Evolutionary conservation across 2,329 filamentous ascomycete genomes (phyloP).

Genomic region (Fusarium illudens): DNA sequence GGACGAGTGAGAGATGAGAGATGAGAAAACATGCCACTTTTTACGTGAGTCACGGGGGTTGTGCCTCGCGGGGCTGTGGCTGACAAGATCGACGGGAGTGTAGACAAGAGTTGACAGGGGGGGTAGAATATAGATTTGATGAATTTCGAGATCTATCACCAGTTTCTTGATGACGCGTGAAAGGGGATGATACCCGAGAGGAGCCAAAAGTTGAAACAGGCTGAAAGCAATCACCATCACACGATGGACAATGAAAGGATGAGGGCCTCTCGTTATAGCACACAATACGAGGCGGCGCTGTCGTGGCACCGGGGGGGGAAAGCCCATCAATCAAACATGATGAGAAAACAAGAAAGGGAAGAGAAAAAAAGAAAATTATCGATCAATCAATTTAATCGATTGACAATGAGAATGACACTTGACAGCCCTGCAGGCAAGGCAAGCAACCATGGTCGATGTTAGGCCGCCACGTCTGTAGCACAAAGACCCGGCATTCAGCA

Average conservation of each 20-base stretch:
- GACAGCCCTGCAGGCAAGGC: constrained; percentile 20
- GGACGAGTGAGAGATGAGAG: background rate
- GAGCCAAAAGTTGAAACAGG: background rate
- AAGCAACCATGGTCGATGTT: background rate
- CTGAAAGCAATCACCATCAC: constrained; percentile 5
- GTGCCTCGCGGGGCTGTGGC: constrained; percentile 33
- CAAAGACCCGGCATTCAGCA: constrained; percentile 27
- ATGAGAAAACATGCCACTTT: constrained; percentile 31
- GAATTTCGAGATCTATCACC: constrained; percentile 34
- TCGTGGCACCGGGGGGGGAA: constrained; percentile 32
- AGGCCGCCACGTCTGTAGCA: constrained; percentile 28
- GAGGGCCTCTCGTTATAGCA: constrained; percentile 24
- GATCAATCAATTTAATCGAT: background rate
- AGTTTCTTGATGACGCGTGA: constrained; percentile 19
- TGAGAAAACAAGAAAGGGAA: background rate
- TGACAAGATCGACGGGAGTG: constrained; percentile 28
- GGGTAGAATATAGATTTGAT: constrained; percentile 6
- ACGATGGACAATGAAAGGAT: constrained; percentile 25
- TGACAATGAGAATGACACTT: constrained; percentile 15
- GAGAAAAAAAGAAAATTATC: background rate
- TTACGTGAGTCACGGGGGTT: constrained; percentile 35
- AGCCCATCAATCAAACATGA: constrained; percentile 21
- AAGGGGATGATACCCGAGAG: background rate
- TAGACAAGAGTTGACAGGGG: constrained; percentile 7
- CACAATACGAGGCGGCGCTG: constrained; percentile 36